Conservation (phyloP, 1,139 yeast genomes). For the Yamadazyma epiphylla region DNA sequence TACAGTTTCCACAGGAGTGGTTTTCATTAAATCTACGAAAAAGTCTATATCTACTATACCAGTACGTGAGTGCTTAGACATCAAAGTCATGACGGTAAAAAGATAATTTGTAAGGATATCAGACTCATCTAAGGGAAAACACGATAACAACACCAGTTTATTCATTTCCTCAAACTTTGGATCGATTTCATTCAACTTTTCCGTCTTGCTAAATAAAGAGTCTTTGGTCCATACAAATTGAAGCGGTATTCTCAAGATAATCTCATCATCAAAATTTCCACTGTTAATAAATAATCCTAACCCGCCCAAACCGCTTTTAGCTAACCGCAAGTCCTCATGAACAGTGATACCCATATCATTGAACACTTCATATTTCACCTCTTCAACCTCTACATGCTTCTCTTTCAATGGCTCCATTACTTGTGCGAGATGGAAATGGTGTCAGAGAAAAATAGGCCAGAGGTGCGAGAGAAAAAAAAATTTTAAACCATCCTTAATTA, state of each 20-base stretch:
- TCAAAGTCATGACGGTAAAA: constrained; percentile 11
- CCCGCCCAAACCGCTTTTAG: constrained; percentile 28
- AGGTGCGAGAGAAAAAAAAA: constrained; percentile 2
- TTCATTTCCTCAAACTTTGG: constrained; percentile 18
- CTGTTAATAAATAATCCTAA: constrained; percentile 25
- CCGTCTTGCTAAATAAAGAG: constrained; percentile 23
- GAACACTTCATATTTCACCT: constrained; percentile 15
- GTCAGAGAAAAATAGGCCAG: not conserved
- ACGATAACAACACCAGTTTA: constrained; percentile 11
- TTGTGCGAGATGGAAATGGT: constrained; percentile 18
- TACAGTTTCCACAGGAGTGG: constrained; percentile 14
- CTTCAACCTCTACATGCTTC: constrained; percentile 13
- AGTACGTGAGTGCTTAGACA: not conserved
- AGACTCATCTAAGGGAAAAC: constrained; percentile 18
- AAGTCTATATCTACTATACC: constrained; percentile 12
- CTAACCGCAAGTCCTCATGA: constrained; percentile 17
- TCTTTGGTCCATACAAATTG: not conserved
- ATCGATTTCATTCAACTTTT: constrained; percentile 17
- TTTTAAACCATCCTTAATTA: constrained; percentile 1
- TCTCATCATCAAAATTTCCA: not conserved
- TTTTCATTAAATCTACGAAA: constrained; percentile 25
- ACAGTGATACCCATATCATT: constrained; percentile 10
- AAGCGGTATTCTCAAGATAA: not conserved
- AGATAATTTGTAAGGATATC: constrained; percentile 27
- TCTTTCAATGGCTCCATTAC: constrained; percentile 12